Conservation (phyloP, 768 basidiomycete genomes). For the Vararia minispora region DNA sequence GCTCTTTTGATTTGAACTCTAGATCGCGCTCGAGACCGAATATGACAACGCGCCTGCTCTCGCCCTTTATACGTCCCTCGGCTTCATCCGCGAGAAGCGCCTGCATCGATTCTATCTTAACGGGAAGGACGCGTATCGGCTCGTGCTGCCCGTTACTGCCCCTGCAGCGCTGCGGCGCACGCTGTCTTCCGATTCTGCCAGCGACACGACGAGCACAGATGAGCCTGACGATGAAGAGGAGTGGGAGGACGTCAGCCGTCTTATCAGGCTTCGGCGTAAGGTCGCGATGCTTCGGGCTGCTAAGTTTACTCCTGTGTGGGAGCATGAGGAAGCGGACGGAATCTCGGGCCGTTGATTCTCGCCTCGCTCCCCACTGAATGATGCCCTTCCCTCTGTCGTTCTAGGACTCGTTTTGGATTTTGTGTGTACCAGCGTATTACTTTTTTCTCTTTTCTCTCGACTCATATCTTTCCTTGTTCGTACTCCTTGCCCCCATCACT, state of each 20-base stretch:
- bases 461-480: too few relatives aligned
- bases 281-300: conserved; percentile 9
- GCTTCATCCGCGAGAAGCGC: conserved; percentile 93
- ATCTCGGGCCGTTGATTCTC: conserved; percentile 14
- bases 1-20: conserved; percentile 3
- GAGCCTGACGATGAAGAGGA: conserved; percentile 1
- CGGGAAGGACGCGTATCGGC: conserved; percentile 89
- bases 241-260: conserved; percentile 2
- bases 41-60: conserved; percentile 85
- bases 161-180: neutral
- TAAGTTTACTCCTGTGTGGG: conserved; percentile 14
- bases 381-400: too few relatives aligned
- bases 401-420: too few relatives aligned
- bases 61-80: conserved; percentile 81
- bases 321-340: conserved; percentile 9
- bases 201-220: neutral
- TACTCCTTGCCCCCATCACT: too few relatives aligned
- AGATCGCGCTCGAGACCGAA: conserved; percentile 96
- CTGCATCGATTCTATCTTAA: conserved; percentile 94
- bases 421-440: too few relatives aligned
- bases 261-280: conserved; percentile 9
- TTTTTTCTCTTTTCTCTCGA: too few relatives aligned
- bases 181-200: conserved; percentile 4
- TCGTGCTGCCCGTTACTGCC: conserved; percentile 50
- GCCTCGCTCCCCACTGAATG: too few relatives aligned